Conservation (phyloP, 1,139 yeast species). For the Yamadazyma kanchanaburiensis region DNA sequence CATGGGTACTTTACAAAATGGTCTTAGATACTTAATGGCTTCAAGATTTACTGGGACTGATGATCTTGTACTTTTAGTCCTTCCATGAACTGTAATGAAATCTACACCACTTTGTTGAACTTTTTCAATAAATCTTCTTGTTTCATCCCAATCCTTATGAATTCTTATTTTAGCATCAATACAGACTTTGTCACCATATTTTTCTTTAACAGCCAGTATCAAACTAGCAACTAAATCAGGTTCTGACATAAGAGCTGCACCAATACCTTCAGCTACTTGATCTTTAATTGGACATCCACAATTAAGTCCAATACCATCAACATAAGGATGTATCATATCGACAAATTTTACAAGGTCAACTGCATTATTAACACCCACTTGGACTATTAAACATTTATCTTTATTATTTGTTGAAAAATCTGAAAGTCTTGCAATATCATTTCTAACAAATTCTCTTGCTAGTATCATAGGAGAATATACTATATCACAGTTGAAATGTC, state of each 20-base stretch:
- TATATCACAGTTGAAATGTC: constrained; percentile 74
- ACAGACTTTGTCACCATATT: constrained; percentile 65
- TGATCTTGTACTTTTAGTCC: constrained; percentile 81
- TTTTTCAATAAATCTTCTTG: constrained; percentile 65
- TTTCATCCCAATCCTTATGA: constrained; percentile 70
- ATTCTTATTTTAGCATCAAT: constrained; percentile 91
- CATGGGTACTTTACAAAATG: constrained; percentile 67
- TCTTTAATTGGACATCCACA: constrained; percentile 98
- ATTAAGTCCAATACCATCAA: constrained; percentile 91
- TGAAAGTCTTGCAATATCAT: constrained; percentile 71
- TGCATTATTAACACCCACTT: constrained; percentile 87
- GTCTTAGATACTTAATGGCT: constrained; percentile 69
- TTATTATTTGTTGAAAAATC: constrained; percentile 77
- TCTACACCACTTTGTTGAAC: constrained; percentile 91
- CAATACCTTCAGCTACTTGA: constrained; percentile 93
- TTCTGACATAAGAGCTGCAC: constrained; percentile 89
- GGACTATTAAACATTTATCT: constrained; percentile 78
- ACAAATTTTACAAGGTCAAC: constrained; percentile 81
- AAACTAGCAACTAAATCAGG: constrained; percentile 78
- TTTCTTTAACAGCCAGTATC: constrained; percentile 78
- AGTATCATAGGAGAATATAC: constrained; percentile 95
- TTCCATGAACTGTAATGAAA: constrained; percentile 90
- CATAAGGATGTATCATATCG: constrained; percentile 84
- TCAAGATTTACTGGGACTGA: constrained; percentile 79
- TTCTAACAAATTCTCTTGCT: constrained; percentile 91